Base-by-base conservation (phyloP, 495 filamentous ascomycete genomes). In the Sporormia fimetaria region DNA sequence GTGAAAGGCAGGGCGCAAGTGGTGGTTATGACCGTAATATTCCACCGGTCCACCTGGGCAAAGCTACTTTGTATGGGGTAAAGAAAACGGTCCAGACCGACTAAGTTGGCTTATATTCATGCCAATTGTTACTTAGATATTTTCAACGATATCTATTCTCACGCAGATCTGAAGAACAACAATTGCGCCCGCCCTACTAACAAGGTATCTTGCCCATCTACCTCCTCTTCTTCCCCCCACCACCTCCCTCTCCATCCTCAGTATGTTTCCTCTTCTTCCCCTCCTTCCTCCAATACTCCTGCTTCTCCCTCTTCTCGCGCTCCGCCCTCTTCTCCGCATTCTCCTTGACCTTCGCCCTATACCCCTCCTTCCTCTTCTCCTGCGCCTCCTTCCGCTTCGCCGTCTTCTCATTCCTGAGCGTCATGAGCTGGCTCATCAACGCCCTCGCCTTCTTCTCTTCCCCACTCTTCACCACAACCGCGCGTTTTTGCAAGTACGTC, bases 401-500 rank as follows among this genome's bases (percentile, higher is more conserved):
- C 21, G 75, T 72, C 63, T 92, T 87, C 55, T 95, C 90, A 50
- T 93, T 94, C 42, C 87, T 71, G 57, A 96, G 64, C 15, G 85
- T 92, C 54, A 79, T 83, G 36, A 98, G 72, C 70, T 94, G 88
- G 66, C 92, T 81, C 76, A 98, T 83, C 56, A 98, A 70, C 56
- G 87, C 78, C 18, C 90, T 70, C 14, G 86, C 86, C 60, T 77
- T 76, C 66, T 80, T 83, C 69, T 98, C 90, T 57, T 95, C 92
- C 26, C 64, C 64, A 56, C 29, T 73, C 16, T 73, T 72, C 3
- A 85, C 60, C 41, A 95, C 81, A 20, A 95, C 86, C 1, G 87
- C 88, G 10, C 90, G 80, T 68, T 93, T 92, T 67, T 88, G 83
- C 71, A 92, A 66, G 55, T 98, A 98, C 14, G 90, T 94, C 61